These are phyloP conservation scores for Phyllosticta citriasiana DNA, from an alignment of 2,329 filamentous ascomycete species.

Conservation along the genomic window DNA sequence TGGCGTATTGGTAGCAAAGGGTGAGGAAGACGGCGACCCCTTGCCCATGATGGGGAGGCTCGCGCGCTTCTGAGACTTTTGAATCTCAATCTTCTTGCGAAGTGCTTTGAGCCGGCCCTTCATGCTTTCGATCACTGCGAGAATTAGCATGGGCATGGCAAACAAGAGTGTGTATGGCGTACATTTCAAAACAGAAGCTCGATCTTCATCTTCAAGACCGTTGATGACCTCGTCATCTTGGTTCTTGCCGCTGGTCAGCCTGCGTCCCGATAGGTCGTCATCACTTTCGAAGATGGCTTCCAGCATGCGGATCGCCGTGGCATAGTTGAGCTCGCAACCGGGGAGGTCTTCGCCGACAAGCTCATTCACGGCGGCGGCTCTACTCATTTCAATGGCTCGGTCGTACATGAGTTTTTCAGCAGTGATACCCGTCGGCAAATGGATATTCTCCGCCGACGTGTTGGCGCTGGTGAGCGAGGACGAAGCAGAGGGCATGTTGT, in stretches of 20 bases:
- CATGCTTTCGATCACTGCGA: conserved; percentile 37
- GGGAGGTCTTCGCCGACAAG: conserved; percentile 80
- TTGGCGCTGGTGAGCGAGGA: conserved; percentile 47
- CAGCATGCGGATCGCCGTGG: conserved; percentile 87
- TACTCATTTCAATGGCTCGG: conserved; percentile 91
- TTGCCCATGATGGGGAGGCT: conserved; percentile 6
- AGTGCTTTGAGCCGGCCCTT: conserved; percentile 32
- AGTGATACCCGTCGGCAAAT: conserved; percentile 78
- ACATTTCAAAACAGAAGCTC: conserved; percentile 65
- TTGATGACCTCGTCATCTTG: conserved; percentile 40
- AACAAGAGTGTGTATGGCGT: conserved; percentile 26
- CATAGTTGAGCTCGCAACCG: conserved; percentile 86
- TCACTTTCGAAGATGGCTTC: conserved; percentile 86
- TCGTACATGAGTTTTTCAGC: conserved; percentile 98
- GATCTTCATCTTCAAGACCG: conserved; percentile 57
- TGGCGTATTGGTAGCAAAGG: conserved; percentile 2
- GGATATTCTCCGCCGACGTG: conserved; percentile 63
- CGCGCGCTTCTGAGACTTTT: conserved; percentile 22
- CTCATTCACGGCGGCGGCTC: conserved; percentile 87
- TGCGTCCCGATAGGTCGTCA: conserved; percentile 40
- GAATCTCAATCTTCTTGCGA: conserved; percentile 36
- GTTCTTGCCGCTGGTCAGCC: conserved; percentile 36
- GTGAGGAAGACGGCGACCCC: conserved; percentile 4
- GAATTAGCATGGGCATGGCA: neutral
- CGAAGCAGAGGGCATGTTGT: conserved; percentile 57